phyloP scores from a whole-genome alignment of 169 alveolate genomes.

The Cryptosporidium bovis region DNA sequence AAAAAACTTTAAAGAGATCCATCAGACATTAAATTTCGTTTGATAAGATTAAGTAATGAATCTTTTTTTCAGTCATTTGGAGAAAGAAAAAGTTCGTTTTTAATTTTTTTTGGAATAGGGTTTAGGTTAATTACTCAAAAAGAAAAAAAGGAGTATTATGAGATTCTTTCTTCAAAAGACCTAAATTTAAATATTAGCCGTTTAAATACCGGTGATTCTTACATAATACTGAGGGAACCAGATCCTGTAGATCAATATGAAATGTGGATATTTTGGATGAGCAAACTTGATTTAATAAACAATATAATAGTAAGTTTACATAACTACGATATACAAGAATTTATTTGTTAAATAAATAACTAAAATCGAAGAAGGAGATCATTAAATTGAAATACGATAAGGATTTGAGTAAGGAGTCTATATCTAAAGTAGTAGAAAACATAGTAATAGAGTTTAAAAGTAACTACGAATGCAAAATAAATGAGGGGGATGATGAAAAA shows the following conservation, averaged over 20 bases:
- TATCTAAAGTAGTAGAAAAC: constrained; percentile 9
- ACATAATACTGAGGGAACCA: constrained; percentile 37
- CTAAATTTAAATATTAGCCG: background rate
- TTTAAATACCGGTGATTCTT: constrained; percentile 2
- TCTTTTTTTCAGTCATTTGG: constrained; percentile 58
- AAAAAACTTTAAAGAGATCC: constrained; percentile 45
- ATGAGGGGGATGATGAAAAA: too few relatives aligned
- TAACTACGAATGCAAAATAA: background rate
- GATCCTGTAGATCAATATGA: constrained; percentile 63
- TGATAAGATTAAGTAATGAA: constrained; percentile 51
- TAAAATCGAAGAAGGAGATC: constrained; percentile 1
- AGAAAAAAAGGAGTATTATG: constrained; percentile 44
- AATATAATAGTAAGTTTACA: constrained; percentile 37
- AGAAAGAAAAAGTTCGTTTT: constrained; percentile 20
- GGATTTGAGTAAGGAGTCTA: constrained; percentile 13
- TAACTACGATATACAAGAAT: too few relatives aligned
- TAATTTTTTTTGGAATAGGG: constrained; percentile 50
- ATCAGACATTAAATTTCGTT: constrained; percentile 61
- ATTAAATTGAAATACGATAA: constrained; percentile 13
- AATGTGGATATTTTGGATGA: constrained; percentile 50
- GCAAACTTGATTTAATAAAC: constrained; percentile 1
- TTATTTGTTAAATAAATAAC: too few relatives aligned
- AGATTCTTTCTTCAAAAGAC: constrained; percentile 36
- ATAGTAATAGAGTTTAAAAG: background rate
- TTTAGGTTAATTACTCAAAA: constrained; percentile 11